Evolutionary conservation across 2,329 filamentous ascomycete species (phyloP).

Genomic region (Tolypocladium endophyticum): DNA sequence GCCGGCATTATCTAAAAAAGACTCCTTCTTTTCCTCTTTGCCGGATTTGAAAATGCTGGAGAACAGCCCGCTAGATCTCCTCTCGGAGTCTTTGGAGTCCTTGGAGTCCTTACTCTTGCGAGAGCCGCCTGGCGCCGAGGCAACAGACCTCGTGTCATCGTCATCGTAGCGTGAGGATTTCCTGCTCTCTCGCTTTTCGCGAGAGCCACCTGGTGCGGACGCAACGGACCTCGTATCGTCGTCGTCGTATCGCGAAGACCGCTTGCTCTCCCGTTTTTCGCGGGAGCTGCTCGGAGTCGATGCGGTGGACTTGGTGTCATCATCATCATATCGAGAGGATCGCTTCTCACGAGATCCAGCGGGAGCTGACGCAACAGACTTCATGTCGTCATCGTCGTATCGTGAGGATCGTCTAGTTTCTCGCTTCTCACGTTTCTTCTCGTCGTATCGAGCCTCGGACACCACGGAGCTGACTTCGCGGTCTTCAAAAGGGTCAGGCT

Average conservation of each 20-base stretch:
- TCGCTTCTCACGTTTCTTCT: slow-evolving; percentile 22
- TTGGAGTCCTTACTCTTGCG: slow-evolving; percentile 22
- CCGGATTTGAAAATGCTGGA: slow-evolving; percentile 38
- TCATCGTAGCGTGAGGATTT: slow-evolving; percentile 27
- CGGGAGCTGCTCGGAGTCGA: slow-evolving; percentile 1
- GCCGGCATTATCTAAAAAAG: slow-evolving; percentile 66
- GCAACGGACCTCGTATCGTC: slow-evolving; percentile 36
- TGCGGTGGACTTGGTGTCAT: slow-evolving; percentile 2
- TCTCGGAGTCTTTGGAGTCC: slow-evolving; percentile 22
- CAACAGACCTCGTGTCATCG: slow-evolving; percentile 27
- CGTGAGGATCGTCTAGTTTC: slow-evolving; percentile 4
- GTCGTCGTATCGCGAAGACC: slow-evolving; percentile 19
- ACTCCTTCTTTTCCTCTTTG: slow-evolving; percentile 33
- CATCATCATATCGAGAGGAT: slow-evolving; percentile 28
- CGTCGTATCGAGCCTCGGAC: slow-evolving; percentile 30
- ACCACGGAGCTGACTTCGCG: slow-evolving; percentile 39
- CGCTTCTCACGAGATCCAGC: slow-evolving; percentile 4
- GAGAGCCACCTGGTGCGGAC: slow-evolving; percentile 7
- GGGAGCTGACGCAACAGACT: slow-evolving; percentile 24
- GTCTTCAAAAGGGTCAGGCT: slow-evolving; percentile 29
- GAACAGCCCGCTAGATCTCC: slow-evolving; percentile 31
- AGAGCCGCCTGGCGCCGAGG: slow-evolving; percentile 19
- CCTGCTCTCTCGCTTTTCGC: slow-evolving; percentile 19
- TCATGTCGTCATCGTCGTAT: slow-evolving; percentile 34
- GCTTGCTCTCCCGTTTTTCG: slow-evolving; percentile 19